phyloP scores from a whole-genome alignment of 2,329 filamentous ascomycete genomes.

The Furcasterigmium sp. region DNA sequence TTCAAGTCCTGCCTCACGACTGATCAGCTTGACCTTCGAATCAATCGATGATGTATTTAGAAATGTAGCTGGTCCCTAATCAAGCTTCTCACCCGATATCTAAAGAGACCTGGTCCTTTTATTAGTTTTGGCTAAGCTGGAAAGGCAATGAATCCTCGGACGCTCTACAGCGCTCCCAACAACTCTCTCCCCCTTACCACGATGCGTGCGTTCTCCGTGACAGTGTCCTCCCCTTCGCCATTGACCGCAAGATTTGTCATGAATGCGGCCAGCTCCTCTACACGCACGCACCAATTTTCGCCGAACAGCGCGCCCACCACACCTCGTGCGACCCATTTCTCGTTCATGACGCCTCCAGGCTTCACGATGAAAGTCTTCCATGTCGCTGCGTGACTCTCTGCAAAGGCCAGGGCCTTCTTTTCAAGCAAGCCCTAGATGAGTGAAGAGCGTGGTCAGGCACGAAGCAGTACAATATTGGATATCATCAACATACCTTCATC shows the following conservation, averaged over 20 bases:
- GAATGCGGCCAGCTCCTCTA: conserved; percentile 17
- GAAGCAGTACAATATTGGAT: neutral
- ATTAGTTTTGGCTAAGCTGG: too few relatives aligned
- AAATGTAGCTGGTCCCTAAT: too few relatives aligned
- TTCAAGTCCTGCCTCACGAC: too few relatives aligned
- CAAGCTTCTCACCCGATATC: too few relatives aligned
- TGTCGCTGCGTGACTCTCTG: neutral
- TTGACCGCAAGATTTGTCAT: conserved; percentile 15
- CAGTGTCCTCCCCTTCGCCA: conserved; percentile 12
- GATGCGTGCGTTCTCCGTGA: conserved; percentile 15
- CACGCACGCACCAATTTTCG: conserved; percentile 14
- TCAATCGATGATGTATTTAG: too few relatives aligned
- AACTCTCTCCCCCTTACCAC: conserved; percentile 16
- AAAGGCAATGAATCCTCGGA: too few relatives aligned
- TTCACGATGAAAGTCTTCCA: conserved; percentile 1
- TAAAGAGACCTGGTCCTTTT: too few relatives aligned
- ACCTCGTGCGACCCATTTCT: neutral
- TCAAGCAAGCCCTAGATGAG: conserved; percentile 15
- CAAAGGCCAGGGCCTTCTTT: conserved; percentile 6
- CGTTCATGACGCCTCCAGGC: neutral
- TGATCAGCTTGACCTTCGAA: too few relatives aligned
- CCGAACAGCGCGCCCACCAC: conserved; percentile 10
- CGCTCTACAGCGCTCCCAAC: too few relatives aligned
- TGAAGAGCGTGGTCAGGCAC: neutral
- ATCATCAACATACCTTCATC: conserved; percentile 13